Evolutionary conservation across 108 stramenopile genomes (phyloP).

Genomic region (Skeletonema tropicum): DNA sequence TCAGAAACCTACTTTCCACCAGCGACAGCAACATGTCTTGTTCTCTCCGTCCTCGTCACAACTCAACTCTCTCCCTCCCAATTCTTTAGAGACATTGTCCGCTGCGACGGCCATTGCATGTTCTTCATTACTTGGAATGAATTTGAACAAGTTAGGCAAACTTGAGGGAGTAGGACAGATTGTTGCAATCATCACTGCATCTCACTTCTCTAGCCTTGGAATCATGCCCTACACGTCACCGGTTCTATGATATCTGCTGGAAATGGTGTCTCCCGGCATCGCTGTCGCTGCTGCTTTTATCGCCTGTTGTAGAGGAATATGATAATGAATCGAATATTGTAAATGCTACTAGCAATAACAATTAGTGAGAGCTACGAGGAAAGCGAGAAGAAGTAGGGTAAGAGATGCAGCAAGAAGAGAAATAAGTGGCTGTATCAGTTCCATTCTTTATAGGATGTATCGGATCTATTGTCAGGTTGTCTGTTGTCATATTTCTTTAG

Average conservation of each 20-base stretch:
- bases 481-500: conserved; percentile 39
- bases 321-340: background rate
- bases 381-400: background rate
- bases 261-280: conserved; percentile 32
- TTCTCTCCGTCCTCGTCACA: background rate
- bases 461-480: conserved; percentile 72
- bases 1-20: background rate
- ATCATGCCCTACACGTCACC: conserved; percentile 14
- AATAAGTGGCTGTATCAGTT: conserved; percentile 37
- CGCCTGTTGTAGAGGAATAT: conserved; percentile 18
- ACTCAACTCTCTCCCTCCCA: background rate
- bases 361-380: background rate
- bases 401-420: conserved; percentile 16
- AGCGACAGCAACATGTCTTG: background rate
- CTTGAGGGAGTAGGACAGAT: conserved; percentile 21
- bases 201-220: conserved; percentile 18
- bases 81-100: background rate
- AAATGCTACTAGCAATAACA: background rate
- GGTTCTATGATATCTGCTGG: conserved; percentile 36
- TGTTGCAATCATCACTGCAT: conserved; percentile 31
- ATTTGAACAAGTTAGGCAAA: background rate
- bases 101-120: background rate
- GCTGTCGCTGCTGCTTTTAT: conserved; percentile 30
- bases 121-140: background rate
- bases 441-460: conserved; percentile 69